A percentile compares a stretch with the other conserved stretches of the same genome.
These are phyloP conservation scores for Pyrenopolyporus hunteri DNA, from an alignment of 495 filamentous ascomycete species.

Conservation along the genomic window DNA sequence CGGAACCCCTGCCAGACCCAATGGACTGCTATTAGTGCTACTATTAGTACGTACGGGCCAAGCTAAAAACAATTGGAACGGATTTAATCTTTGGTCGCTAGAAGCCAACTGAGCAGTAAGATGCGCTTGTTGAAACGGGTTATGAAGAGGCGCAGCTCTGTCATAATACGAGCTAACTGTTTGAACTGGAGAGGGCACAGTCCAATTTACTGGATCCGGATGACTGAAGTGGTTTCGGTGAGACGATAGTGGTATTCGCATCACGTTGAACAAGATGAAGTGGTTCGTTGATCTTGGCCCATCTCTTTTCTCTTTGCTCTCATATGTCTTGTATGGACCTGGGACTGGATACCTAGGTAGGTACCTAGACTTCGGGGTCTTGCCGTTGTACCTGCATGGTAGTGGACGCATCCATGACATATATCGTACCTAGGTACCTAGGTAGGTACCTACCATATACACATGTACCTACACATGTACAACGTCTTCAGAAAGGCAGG, in stretches of 20 bases:
- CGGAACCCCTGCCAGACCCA: conserved; percentile 13
- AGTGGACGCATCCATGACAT: neutral
- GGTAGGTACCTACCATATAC: neutral
- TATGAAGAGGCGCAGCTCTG: conserved; percentile 23
- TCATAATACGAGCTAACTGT: conserved; percentile 24
- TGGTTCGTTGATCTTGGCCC: conserved; percentile 13
- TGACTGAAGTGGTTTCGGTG: neutral
- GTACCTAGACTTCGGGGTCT: neutral
- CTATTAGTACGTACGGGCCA: neutral
- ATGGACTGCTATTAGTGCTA: neutral
- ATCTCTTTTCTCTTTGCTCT: neutral
- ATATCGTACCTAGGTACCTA: neutral
- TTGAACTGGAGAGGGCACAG: conserved; percentile 12
- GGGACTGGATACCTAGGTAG: neutral
- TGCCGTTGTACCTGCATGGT: neutral
- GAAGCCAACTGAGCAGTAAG: conserved; percentile 10
- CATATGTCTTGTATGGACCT: neutral
- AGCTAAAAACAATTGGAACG: conserved; percentile 22
- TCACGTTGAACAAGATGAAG: conserved; percentile 18
- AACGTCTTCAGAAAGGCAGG: conserved; percentile 13
- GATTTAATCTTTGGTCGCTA: neutral
- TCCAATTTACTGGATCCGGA: conserved; percentile 18
- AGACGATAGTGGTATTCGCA: conserved; percentile 8
- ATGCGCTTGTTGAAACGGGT: conserved; percentile 32
- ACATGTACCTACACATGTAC: neutral